Base-by-base conservation (phyloP, 2,329 filamentous ascomycete species). In the Fusarium avenaceum region DNA sequence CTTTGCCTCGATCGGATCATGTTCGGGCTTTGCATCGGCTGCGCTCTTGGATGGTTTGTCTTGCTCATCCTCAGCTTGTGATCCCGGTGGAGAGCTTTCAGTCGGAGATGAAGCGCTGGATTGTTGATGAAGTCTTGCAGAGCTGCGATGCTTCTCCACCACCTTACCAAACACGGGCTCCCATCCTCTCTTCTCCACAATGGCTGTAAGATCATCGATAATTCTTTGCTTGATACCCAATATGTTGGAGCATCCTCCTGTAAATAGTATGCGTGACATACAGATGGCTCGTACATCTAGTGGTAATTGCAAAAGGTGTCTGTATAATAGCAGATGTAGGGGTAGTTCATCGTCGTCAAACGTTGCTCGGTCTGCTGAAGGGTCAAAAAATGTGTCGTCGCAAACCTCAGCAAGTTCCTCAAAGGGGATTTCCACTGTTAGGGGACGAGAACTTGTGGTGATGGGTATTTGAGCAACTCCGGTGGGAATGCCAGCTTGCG, bases 301-400 rank as follows among this genome's bases (percentile, higher is more conserved):
- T 0, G 94, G 92, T 2, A 97, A 83, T 9, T 88, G 85, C 2
- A 96, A 83, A 2, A 99, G 85, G 38, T 89, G 86, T 53, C 87
- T 86, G 79, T 97, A 96, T 4, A 96, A 83, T 10, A 98, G 85
- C 14, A 89, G 76, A 51, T 92, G 92, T 2, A 98, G 74, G 0
- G 95, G 90, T 19, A 92, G 85, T 68, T 98, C 95, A 71, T 99
- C 86, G 72, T 98, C 94, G 74, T 99, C 96, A 65, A 94, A 89
- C 39, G 89, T 88, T 19, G 79, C 76, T 74, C 81, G 72, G 74
- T 80, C 64, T 80, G 80, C 75, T 72, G 84, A 73, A 73, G 85
- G 70, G 74, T 84, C 90, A 69, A 98, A 93, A 56, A 97, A 89
- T 1, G 89, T 85, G 26, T 84, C 85, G 73, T 97, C 93, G 62